Base-by-base conservation (phyloP, 345 rosid species). In the Eucalyptus cloeziana region DNA sequence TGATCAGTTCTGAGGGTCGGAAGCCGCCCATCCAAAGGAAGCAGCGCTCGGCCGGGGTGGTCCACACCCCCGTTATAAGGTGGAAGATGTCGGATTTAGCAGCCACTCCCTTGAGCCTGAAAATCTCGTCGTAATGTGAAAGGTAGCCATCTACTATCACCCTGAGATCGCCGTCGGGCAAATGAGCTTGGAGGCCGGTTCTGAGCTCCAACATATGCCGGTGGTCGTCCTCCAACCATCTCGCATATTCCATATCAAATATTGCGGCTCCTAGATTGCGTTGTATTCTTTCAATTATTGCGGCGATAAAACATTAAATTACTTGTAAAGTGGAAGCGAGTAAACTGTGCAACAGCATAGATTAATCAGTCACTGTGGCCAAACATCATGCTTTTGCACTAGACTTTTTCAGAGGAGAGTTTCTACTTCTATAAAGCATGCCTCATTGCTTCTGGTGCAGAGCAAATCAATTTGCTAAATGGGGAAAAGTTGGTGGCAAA, bases 11-110 rank as follows among this genome's bases (percentile, higher is more conserved):
- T 4, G 99, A 98, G 21, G 99, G 99, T 64, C 97, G 92, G 71
- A 98, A 98, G 31, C 99, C 99, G 12, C 97, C 99, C 95, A 98
- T 97, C 99, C 99, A 98, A 15, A 98, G 96, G 92, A 98, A 98
- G 93, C 99, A 97, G 15, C 99, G 98, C 88, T 98, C 99, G 0
- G 98, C 97, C 3, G 98, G 96, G 10, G 99, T 94, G 21, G 94
- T 89, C 99, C 99, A 98, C 92, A 94, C 95, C 43, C 99, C 99
- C 8, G 96, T 94, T 44, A 96, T 94, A 81, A 98, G 97, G 89
- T 98, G 99, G 88, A 96, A 97, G 47, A 98, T 95, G 69, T 98
- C 99, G 8, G 98, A 90, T 88, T 97, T 96, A 2, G 97, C 97
- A 7, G 97, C 97, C 24, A 89, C 91, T 1, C 89, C 95, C 89